These are phyloP conservation scores for Coemansia sp. DNA, from an alignment of 192 early-diverging fungal species.

Conservation along the genomic window DNA sequence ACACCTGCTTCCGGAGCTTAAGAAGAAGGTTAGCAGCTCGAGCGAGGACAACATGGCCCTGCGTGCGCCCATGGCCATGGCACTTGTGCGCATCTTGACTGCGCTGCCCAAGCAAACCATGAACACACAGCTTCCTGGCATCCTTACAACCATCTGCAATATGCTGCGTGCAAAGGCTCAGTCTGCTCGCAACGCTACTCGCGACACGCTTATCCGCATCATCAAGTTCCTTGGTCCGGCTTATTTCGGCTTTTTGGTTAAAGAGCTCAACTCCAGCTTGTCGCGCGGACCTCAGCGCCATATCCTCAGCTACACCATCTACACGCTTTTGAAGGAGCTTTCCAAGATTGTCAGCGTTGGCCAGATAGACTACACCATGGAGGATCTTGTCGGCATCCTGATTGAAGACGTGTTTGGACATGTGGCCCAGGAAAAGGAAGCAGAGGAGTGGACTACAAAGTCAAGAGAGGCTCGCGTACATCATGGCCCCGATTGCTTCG, in stretches of 20 bases:
- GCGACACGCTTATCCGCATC: conserved; percentile 88
- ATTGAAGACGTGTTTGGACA: conserved; percentile 93
- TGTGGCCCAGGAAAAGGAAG: conserved; percentile 84
- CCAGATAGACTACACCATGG: conserved; percentile 78
- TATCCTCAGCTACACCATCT: conserved; percentile 92
- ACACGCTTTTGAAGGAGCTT: conserved; percentile 77
- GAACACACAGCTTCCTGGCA: conserved; percentile 79
- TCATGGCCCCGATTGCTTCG: conserved; percentile 85
- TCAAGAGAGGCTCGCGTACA: conserved; percentile 87
- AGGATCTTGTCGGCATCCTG: conserved; percentile 70
- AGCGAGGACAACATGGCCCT: conserved; percentile 74
- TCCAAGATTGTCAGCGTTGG: conserved; percentile 62
- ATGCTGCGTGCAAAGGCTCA: conserved; percentile 79
- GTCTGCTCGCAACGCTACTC: conserved; percentile 79
- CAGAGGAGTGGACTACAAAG: conserved; percentile 85
- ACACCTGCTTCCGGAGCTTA: conserved; percentile 82
- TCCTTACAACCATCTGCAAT: conserved; percentile 86
- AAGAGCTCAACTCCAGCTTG: conserved; percentile 77
- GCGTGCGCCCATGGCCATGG: conserved; percentile 85
- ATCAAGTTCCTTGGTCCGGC: conserved; percentile 76
- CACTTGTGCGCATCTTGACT: conserved; percentile 81
- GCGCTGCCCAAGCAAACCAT: conserved; percentile 75
- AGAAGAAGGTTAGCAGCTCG: conserved; percentile 69
- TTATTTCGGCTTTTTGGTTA: conserved; percentile 88
- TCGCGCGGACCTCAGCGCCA: conserved; percentile 88